phyloP scores from a whole-genome alignment of 208 protist species.

The Leishmania arabica region DNA sequence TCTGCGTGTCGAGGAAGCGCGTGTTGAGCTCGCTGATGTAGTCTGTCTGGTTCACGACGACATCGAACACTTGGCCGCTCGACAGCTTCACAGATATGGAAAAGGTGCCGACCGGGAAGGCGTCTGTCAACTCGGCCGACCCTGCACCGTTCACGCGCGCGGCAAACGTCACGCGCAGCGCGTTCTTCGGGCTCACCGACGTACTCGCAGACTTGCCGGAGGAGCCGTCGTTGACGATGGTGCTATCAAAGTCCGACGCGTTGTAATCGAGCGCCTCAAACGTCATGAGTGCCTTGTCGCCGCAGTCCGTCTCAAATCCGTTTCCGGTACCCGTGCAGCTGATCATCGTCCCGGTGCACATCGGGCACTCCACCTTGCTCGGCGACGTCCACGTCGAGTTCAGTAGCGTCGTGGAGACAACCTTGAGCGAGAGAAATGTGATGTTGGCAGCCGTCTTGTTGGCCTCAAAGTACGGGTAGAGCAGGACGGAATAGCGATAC shows the following conservation, averaged over 20 bases:
- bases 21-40: slow-evolving; percentile 82
- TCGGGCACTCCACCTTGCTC: slow-evolving; percentile 53
- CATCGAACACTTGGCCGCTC: slow-evolving; percentile 43
- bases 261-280: slow-evolving; percentile 47
- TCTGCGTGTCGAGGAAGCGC: slow-evolving; percentile 34
- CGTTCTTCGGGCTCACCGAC: slow-evolving; percentile 32
- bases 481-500: slow-evolving; percentile 66
- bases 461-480: slow-evolving; percentile 67
- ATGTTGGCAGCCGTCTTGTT: slow-evolving; percentile 36
- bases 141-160: slow-evolving; percentile 53
- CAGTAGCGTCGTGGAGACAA: slow-evolving; percentile 38
- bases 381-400: slow-evolving; percentile 70
- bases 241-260: slow-evolving; percentile 29
- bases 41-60: slow-evolving; percentile 70
- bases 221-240: slow-evolving; percentile 5
- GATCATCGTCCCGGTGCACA: slow-evolving; percentile 66
- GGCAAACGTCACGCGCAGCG: slow-evolving; percentile 55
- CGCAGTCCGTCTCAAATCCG: slow-evolving; percentile 61
- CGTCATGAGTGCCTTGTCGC: slow-evolving; percentile 42
- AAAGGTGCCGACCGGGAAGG: slow-evolving; percentile 59
- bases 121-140: slow-evolving; percentile 36
- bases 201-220: slow-evolving; percentile 46
- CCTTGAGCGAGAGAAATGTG: slow-evolving; percentile 21
- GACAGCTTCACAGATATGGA: slow-evolving; percentile 44
- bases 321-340: slow-evolving; percentile 60